Percentiles rank a stretch among this genome's conserved stretches.
phyloP scores from a whole-genome alignment of 495 filamentous ascomycete species.

The Penicillium paxilli region DNA sequence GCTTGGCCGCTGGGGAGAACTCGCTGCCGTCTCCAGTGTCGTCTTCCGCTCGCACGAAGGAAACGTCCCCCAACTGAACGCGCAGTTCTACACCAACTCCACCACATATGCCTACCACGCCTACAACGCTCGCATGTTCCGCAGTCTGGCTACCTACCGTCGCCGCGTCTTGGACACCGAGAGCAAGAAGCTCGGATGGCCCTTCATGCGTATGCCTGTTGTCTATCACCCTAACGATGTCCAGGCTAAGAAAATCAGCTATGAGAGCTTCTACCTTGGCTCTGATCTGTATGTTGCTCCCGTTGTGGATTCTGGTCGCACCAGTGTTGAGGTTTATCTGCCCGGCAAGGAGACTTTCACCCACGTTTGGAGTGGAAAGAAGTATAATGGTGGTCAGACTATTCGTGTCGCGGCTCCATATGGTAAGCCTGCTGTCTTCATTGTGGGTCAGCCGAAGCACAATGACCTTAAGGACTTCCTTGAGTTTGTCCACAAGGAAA shows the following conservation, averaged over 20 bases:
- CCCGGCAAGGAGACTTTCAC: constrained; percentile 19
- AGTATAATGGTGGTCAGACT: constrained; percentile 19
- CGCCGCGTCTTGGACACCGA: constrained; percentile 25
- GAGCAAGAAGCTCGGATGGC: constrained; percentile 22
- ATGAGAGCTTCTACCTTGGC: constrained; percentile 26
- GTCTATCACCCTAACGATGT: constrained; percentile 23
- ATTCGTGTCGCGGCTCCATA: constrained; percentile 15
- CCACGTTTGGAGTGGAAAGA: constrained; percentile 21
- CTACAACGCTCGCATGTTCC: constrained; percentile 27
- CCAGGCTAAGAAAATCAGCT: constrained; percentile 22
- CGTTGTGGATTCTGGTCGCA: constrained; percentile 17
- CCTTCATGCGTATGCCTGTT: constrained; percentile 26
- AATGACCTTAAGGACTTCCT: constrained; percentile 19
- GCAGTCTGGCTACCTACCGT: constrained; percentile 20
- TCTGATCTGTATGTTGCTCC: constrained; percentile 26
- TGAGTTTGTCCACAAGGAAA: constrained; percentile 21
- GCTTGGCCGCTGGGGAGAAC: constrained; percentile 25
- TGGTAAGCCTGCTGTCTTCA: constrained; percentile 26
- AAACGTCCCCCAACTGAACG: constrained; percentile 22
- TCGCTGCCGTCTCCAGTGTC: constrained; percentile 20
- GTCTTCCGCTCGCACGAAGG: constrained; percentile 29
- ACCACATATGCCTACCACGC: constrained; percentile 22
- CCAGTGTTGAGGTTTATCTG: constrained; percentile 23
- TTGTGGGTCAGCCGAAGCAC: constrained; percentile 20
- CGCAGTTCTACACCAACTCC: constrained; percentile 24